Conservation (phyloP, 2,329 filamentous ascomycete genomes). For the Calycina herbarum region DNA sequence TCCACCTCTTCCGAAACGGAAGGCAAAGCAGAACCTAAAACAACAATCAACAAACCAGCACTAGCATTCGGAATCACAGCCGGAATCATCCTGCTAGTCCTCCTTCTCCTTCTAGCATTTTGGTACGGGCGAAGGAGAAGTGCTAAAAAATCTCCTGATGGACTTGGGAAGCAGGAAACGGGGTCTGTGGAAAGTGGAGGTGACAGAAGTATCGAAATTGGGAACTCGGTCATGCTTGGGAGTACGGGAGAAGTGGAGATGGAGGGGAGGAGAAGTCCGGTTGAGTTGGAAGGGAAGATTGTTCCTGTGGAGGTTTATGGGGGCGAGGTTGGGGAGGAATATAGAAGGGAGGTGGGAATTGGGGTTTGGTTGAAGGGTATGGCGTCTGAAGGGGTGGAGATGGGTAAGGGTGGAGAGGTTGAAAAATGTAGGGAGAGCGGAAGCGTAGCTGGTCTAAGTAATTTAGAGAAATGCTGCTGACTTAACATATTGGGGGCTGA, state of each 20-base stretch:
- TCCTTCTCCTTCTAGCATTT: not conserved
- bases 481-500: no score
- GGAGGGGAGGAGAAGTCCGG: not conserved
- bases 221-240: not conserved
- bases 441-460: not conserved
- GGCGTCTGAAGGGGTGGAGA: not conserved
- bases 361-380: not conserved
- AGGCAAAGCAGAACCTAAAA: not conserved
- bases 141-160: not conserved
- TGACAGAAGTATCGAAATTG: not conserved
- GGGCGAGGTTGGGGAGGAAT: not conserved
- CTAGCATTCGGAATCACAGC: not conserved
- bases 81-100: not conserved
- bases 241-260: not conserved
- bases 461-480: not conserved
- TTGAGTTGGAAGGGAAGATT: not conserved
- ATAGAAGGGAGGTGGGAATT: not conserved
- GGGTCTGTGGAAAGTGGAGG: not conserved
- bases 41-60: not conserved
- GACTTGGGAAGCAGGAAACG: not conserved
- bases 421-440: not conserved
- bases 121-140: not conserved
- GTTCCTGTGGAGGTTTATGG: not conserved
- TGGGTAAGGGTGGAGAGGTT: not conserved
- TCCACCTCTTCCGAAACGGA: not conserved